phyloP scores from a whole-genome alignment of 495 filamentous ascomycete species.

The Clavariopsis aquatica region DNA sequence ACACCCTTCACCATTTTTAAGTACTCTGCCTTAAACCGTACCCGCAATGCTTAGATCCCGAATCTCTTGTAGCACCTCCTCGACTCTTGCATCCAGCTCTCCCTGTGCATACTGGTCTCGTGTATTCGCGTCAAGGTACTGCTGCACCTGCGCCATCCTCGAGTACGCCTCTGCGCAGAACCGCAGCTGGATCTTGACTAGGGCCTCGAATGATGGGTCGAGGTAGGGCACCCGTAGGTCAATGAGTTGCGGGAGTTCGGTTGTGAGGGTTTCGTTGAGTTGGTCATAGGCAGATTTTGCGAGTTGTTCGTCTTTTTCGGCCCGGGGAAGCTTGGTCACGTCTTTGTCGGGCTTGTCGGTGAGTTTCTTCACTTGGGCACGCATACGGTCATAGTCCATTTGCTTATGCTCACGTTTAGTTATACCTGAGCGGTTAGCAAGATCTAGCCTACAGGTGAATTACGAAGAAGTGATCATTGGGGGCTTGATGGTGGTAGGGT shows the following conservation, averaged over 20 bases:
- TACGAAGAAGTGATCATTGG: background rate
- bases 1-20: background rate
- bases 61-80: slow-evolving; percentile 96
- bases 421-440: slow-evolving; percentile 59
- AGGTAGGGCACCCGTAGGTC: slow-evolving; percentile 95
- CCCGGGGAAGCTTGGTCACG: slow-evolving; percentile 85
- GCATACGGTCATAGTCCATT: slow-evolving; percentile 94
- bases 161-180: slow-evolving; percentile 98
- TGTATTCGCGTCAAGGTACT: slow-evolving; percentile 96
- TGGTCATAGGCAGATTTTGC: slow-evolving; percentile 91
- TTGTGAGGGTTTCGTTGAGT: slow-evolving; percentile 91
- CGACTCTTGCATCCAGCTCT: slow-evolving; percentile 85
- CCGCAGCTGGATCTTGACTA: slow-evolving; percentile 96
- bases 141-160: slow-evolving; percentile 97
- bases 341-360: slow-evolving; percentile 99
- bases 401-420: slow-evolving; percentile 98
- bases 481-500: background rate
- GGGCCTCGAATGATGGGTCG: slow-evolving; percentile 92
- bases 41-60: slow-evolving; percentile 92
- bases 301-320: slow-evolving; percentile 92
- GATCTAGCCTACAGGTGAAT: no score
- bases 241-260: slow-evolving; percentile 94
- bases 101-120: slow-evolving; percentile 94
- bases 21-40: slow-evolving; percentile 63
- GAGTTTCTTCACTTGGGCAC: slow-evolving; percentile 92